Percentiles rank a stretch among this genome's conserved stretches.
Conservation (phyloP, 345 rosid species). For the Gossypium thurberi region DNA sequence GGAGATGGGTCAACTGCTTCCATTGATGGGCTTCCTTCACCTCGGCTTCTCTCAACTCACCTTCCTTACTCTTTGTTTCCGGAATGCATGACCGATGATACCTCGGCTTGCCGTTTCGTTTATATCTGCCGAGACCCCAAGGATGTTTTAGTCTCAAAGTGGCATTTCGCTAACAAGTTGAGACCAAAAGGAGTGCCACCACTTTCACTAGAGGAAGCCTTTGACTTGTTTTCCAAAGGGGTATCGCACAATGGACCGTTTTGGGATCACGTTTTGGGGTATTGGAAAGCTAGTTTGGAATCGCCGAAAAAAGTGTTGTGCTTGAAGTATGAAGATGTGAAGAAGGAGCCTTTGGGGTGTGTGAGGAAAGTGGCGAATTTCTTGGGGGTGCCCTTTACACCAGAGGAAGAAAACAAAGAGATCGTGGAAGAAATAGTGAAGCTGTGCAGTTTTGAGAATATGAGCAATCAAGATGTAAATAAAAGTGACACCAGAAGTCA, state of each 20-base stretch:
- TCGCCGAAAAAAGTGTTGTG: not conserved
- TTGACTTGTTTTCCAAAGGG: slow-evolving; percentile 7
- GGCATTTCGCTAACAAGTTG: slow-evolving; percentile 21
- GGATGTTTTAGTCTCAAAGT: slow-evolving; percentile 23
- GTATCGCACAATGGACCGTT: not conserved
- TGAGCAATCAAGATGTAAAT: slow-evolving; percentile 30
- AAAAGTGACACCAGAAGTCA: not conserved
- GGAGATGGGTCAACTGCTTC: not conserved
- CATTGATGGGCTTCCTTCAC: not conserved
- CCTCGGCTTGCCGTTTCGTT: slow-evolving; percentile 19
- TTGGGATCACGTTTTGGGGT: slow-evolving; percentile 12
- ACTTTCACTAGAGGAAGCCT: not conserved
- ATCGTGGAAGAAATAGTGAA: slow-evolving; percentile 17
- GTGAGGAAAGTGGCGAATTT: slow-evolving; percentile 27
- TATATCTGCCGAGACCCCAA: slow-evolving; percentile 26
- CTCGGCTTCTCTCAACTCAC: slow-evolving; percentile 7
- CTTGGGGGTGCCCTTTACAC: slow-evolving; percentile 11
- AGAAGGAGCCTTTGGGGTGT: slow-evolving; percentile 11
- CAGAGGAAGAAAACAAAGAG: slow-evolving; percentile 20
- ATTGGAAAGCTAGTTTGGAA: slow-evolving; percentile 3
- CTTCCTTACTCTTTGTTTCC: slow-evolving; percentile 14
- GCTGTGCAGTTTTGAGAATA: slow-evolving; percentile 30
- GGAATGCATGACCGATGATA: not conserved
- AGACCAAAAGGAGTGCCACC: not conserved
- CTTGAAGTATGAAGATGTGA: slow-evolving; percentile 25